phyloP scores from a whole-genome alignment of 2,329 filamentous ascomycete species.

The Colletotrichum musae region DNA sequence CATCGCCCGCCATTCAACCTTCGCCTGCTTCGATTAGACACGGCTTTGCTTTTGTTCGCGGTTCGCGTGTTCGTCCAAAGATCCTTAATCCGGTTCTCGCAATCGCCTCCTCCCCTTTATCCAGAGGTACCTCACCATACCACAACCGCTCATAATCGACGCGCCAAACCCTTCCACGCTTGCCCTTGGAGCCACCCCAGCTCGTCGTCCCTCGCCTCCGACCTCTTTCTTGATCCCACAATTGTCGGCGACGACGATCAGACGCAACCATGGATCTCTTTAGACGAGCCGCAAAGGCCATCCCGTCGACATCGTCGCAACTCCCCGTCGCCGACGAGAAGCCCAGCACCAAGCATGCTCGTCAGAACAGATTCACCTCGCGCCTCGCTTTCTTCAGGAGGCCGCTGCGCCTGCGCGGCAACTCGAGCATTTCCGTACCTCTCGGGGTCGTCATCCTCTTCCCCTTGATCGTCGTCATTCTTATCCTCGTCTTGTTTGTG shows the following conservation, averaged over 20 bases:
- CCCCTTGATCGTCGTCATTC: slow-evolving; percentile 89
- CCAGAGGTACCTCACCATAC: slow-evolving; percentile 5
- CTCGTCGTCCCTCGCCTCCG: slow-evolving; percentile 9
- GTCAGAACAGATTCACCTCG: slow-evolving; percentile 58
- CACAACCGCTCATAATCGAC: slow-evolving; percentile 16
- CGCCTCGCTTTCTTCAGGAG: slow-evolving; percentile 86
- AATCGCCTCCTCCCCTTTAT: slow-evolving; percentile 27
- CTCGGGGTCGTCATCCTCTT: slow-evolving; percentile 94
- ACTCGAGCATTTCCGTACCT: slow-evolving; percentile 93
- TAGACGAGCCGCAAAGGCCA: slow-evolving; percentile 67
- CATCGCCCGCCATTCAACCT: slow-evolving; percentile 24
- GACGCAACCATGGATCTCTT: slow-evolving; percentile 68
- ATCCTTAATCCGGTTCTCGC: slow-evolving; percentile 21
- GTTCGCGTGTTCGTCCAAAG: slow-evolving; percentile 31
- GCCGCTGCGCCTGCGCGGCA: slow-evolving; percentile 89
- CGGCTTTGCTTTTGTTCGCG: slow-evolving; percentile 36
- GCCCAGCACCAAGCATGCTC: slow-evolving; percentile 50
- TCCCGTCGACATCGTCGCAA: slow-evolving; percentile 56
- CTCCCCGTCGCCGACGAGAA: slow-evolving; percentile 69
- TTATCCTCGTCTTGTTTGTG: slow-evolving; percentile 91
- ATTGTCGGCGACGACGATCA: slow-evolving; percentile 33
- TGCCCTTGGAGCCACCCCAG: slow-evolving; percentile 30
- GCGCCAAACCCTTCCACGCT: slow-evolving; percentile 19
- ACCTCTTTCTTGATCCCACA: not conserved
- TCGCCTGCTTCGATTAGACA: slow-evolving; percentile 27